phyloP scores from a whole-genome alignment of 2,329 filamentous ascomycete genomes.

The Trichoderma oligosporum region DNA sequence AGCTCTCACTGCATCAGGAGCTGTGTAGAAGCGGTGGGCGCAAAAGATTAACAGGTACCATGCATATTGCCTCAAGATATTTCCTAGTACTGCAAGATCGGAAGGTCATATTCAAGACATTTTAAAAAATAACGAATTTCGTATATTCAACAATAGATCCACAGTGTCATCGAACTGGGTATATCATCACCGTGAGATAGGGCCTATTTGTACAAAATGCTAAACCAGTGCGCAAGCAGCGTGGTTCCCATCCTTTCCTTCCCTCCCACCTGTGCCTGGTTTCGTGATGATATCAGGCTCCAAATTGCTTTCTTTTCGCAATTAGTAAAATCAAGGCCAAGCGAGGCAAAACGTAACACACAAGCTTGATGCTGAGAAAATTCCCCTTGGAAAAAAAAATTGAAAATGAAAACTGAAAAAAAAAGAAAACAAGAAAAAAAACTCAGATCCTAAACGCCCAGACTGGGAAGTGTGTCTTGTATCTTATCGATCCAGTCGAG shows the following conservation, averaged over 20 bases:
- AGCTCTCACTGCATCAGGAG: background rate
- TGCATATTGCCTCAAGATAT: background rate
- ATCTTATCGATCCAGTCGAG: slow-evolving; percentile 8
- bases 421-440: background rate
- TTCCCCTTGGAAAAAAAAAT: background rate
- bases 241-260: slow-evolving; percentile 13
- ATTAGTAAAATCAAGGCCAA: background rate
- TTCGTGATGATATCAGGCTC: slow-evolving; percentile 15
- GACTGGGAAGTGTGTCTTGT: slow-evolving; percentile 5
- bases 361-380: background rate
- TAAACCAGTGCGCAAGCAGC: slow-evolving; percentile 5
- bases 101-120: background rate
- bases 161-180: slow-evolving; percentile 20
- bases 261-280: slow-evolving; percentile 9
- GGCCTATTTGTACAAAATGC: slow-evolving; percentile 23
- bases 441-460: slow-evolving; percentile 1
- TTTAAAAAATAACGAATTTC: background rate
- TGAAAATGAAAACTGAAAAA: too few relatives aligned
- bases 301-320: slow-evolving; percentile 10
- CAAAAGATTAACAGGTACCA: slow-evolving; percentile 15
- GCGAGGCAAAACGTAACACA: slow-evolving; percentile 12
- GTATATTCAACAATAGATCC: slow-evolving; percentile 19
- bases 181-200: slow-evolving; percentile 23
- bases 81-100: background rate
- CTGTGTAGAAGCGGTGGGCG: background rate